Evolutionary conservation across 257 asterid genomes (phyloP).

Genomic region (Thymus mandschuricus): DNA sequence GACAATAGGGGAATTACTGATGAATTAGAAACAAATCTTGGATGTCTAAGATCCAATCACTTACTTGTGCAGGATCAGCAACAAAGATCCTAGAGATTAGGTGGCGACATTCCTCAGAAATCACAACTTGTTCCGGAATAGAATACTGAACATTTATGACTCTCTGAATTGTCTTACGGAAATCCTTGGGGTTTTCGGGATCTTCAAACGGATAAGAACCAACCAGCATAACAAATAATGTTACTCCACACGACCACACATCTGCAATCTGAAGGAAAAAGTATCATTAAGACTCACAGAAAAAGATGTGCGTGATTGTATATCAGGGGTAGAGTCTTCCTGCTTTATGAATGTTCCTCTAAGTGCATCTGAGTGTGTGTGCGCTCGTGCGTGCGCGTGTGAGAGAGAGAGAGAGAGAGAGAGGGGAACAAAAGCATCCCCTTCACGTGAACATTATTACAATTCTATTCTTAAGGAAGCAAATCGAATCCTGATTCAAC

Average conservation of each 20-base stretch:
- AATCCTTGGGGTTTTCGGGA: constrained; percentile 77
- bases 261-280: constrained; percentile 70
- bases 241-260: constrained; percentile 92
- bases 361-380: not conserved
- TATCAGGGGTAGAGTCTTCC: constrained; percentile 8
- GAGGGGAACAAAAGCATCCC: not conserved
- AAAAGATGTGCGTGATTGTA: not conserved
- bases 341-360: not conserved
- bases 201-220: constrained; percentile 90
- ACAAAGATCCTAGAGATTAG: constrained; percentile 78
- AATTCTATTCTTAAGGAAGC: constrained; percentile 6
- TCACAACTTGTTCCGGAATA: constrained; percentile 60
- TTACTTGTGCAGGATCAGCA: constrained; percentile 71
- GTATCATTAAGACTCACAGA: constrained; percentile 13
- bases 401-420: not conserved
- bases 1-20: not conserved
- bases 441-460: not conserved
- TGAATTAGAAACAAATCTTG: not conserved
- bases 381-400: not conserved
- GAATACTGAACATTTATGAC: constrained; percentile 68
- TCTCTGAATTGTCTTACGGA: constrained; percentile 76
- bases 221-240: constrained; percentile 77
- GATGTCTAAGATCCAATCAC: constrained; percentile 30
- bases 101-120: constrained; percentile 71
- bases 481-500: not conserved